A percentile compares a stretch with the other conserved stretches of the same genome.
phyloP scores from a whole-genome alignment of 768 basidiomycete species.

The Lactarius quietus region DNA sequence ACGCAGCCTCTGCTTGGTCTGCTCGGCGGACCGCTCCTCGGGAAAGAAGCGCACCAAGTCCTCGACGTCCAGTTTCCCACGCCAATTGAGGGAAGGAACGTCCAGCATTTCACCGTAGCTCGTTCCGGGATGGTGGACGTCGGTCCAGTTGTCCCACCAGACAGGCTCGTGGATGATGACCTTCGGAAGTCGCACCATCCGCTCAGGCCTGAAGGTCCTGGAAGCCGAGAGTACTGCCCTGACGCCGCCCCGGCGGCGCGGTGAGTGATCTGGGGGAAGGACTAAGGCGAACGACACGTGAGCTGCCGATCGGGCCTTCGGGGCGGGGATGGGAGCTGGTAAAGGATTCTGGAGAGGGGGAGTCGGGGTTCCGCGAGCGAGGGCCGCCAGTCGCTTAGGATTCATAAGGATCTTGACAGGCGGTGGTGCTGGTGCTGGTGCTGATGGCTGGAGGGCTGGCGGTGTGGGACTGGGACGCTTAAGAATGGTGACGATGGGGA shows the following conservation, averaged over 20 bases:
- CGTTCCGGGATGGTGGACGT: constrained; percentile 3
- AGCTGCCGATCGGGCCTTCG: background rate
- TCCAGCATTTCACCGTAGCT: background rate
- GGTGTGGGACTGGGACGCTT: background rate
- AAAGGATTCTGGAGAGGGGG: background rate
- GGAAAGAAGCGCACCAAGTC: constrained; percentile 13
- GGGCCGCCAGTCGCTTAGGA: background rate
- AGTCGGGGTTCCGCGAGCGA: background rate
- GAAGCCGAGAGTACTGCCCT: background rate
- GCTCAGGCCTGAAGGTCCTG: background rate
- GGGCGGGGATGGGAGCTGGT: background rate
- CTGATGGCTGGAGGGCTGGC: background rate
- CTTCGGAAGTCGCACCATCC: background rate
- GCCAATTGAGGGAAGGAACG: background rate
- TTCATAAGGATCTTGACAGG: background rate
- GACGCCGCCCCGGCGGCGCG: background rate
- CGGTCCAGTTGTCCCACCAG: constrained; percentile 6
- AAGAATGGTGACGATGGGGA: background rate
- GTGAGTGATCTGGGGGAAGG: background rate
- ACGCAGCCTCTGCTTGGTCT: background rate
- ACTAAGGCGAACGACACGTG: background rate
- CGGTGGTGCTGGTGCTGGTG: background rate
- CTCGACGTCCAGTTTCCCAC: background rate
- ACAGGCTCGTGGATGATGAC: constrained; percentile 1
- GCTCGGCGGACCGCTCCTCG: background rate